Base-by-base conservation (phyloP, 2,329 filamentous ascomycete species). In the Ascosphaera apis region DNA sequence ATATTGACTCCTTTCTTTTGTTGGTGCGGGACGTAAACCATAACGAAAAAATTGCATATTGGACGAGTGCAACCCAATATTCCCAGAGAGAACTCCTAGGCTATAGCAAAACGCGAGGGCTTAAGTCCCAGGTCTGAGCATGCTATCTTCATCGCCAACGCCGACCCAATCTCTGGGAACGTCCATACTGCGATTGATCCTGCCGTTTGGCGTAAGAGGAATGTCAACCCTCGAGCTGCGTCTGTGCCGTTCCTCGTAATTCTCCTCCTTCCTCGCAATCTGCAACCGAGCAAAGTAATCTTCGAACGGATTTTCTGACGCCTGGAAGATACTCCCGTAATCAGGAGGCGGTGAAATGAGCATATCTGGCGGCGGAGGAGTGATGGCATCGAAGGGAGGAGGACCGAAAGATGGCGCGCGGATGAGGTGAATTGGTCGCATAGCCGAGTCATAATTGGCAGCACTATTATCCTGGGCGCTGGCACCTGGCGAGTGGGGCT, bases 221-320 rank as follows among this genome's bases (percentile, higher is more conserved):
- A 73, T 59, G 43, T 73, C 68, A 13, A 62, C 57, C 40, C 57
- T 54, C 34, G 47, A 43, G 33, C 45, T 45, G 30, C 54, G 57
- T 4, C 48, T 45, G 16, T 55, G 55, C 16, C 57, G 53, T 23
- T 62, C 61, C 23, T 66, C 64, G 36, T 67, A 66, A 28, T 68
- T 64, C 31, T 60, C 62, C 31, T 81, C 75, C 38, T 79, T 76
- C 43, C 81, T 68, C 17, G 37, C 53, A 23, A 46, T 50, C 0
- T 78, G 78, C 28, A 91, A 57, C 1, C 84, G 70, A 0, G 75
- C 63, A 51, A 93, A 93, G 53, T 93, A 93, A 48, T 92, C 84
- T 1, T 82, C 78, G 33, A 92, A 54, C 0, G 69, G 18, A 28
- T 19, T 28, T 15, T 38, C 25, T 11, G 4, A 36, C 11, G 16